These are phyloP conservation scores for Senecio squalidus DNA, from an alignment of 140 eudicot species.

Conservation along the genomic window DNA sequence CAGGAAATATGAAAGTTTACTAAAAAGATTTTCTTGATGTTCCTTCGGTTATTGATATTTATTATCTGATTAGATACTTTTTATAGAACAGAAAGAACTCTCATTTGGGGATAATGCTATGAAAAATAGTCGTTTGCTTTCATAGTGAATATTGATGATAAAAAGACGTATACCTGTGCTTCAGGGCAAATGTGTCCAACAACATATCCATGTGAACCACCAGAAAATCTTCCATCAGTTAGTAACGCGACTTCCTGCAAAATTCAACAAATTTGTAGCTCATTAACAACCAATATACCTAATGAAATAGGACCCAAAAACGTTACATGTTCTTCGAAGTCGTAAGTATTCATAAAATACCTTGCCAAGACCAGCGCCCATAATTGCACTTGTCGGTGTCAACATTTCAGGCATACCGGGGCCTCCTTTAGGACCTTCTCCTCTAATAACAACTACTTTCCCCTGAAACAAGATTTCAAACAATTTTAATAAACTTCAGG, in stretches of 20 bases:
- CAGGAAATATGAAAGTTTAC: not conserved
- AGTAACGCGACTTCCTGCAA: constrained; percentile 78
- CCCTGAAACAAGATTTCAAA: constrained; percentile 43
- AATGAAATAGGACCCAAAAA: not conserved
- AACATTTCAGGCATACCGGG: constrained; percentile 99
- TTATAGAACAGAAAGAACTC: not conserved
- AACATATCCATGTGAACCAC: constrained; percentile 94
- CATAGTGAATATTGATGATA: not conserved
- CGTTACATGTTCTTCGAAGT: not conserved
- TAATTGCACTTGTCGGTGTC: too few species aligned
- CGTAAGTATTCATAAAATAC: constrained; percentile 25
- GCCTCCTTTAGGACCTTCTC: constrained; percentile 99
- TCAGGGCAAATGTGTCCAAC: constrained; percentile 92
- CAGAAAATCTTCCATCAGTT: constrained; percentile 90
- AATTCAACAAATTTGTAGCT: not conserved
- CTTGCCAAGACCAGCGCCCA: constrained; percentile 99
- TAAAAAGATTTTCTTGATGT: not conserved
- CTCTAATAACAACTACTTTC: constrained; percentile 91
- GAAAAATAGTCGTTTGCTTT: not conserved
- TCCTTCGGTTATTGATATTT: not conserved
- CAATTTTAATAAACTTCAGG: too few species aligned
- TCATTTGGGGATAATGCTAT: not conserved
- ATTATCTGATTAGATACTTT: not conserved
- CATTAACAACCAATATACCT: not conserved
- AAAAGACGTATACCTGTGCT: constrained; percentile 56